Base-by-base conservation (phyloP, 768 basidiomycete species). In the Pseudohyphozyma bogoriensis region DNA sequence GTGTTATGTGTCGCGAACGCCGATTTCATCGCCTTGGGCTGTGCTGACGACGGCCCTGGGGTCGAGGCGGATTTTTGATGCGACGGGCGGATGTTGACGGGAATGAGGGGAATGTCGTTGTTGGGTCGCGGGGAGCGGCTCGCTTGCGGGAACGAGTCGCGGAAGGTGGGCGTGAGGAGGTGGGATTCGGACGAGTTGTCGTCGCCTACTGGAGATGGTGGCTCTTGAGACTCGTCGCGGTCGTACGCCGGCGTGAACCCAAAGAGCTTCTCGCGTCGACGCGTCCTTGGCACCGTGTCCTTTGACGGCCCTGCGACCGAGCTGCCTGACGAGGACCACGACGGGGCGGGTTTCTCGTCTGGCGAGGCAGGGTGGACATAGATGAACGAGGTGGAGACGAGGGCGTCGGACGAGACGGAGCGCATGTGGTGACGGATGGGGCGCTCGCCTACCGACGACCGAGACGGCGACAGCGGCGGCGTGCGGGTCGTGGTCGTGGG, bases 281-380 rank as follows among this genome's bases (percentile, higher is more conserved):
- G 53, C 28, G 56, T 29, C 16, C 52, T 46, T 0, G 47, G 37
- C 16, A 42, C 24, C 6, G 26, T 16, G 9, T 32, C 44, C 22
- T 5, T 8, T 12, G 50, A 47, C 49, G 59, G 29, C 12, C 20
- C 45, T 39, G 52, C 37, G 50, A 18, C 40, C 29, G 42, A 22
- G 18, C 44, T 22, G 15, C 45, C 20, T 33, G 10, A 37, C 13
- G n/a, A 44, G 10, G 36, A 1, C 11, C 37, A 11, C 22, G 51
- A 18, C 18, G 45, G 31, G 35, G 44, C 11, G 7, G 1, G 32
- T 1, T n/a, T 35, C 11, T 49, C 52, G 26, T 58, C 55, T 0
- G 64, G 60, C 10, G 58, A 59, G 15, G 64, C 56, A 3, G 65
- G 65, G 40, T 63, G 61, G 15, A 66, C 65, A 37, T 60, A 66